phyloP scores from a whole-genome alignment of 2,329 filamentous ascomycete species.

The Diaporthe australafricana region DNA sequence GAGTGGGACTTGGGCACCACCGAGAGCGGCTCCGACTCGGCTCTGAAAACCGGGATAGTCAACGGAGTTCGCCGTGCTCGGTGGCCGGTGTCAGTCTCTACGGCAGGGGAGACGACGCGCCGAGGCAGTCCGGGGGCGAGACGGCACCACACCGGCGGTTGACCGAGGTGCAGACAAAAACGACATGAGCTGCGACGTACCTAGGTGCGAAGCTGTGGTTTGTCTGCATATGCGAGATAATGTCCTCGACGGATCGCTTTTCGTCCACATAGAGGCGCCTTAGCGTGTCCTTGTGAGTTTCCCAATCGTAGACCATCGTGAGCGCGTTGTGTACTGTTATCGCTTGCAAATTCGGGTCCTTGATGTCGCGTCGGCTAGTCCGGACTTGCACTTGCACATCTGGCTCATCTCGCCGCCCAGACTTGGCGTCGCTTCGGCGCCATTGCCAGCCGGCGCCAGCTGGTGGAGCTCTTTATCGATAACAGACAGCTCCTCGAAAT shows the following conservation, averaged over 20 bases:
- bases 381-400: slow-evolving; percentile 28
- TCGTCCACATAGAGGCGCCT: slow-evolving; percentile 80
- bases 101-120: slow-evolving; percentile 33
- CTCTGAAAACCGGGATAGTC: background rate
- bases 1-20: too few species aligned
- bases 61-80: slow-evolving; percentile 10
- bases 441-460: background rate
- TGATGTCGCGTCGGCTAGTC: background rate
- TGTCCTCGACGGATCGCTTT: slow-evolving; percentile 77
- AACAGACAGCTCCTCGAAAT: slow-evolving; percentile 28
- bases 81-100: background rate
- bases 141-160: background rate
- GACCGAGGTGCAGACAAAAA: slow-evolving; percentile 14
- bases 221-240: slow-evolving; percentile 77
- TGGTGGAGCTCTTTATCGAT: slow-evolving; percentile 31
- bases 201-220: slow-evolving; percentile 77
- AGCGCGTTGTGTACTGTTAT: background rate
- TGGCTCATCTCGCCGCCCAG: slow-evolving; percentile 33
- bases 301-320: slow-evolving; percentile 62
- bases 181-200: slow-evolving; percentile 55
- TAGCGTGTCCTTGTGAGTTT: slow-evolving; percentile 55
- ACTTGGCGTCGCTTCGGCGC: background rate
- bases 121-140: slow-evolving; percentile 24
- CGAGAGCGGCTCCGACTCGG: background rate
- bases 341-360: background rate